Evolutionary conservation across 2,329 filamentous ascomycete species (phyloP), one percentile per base, ranked within the genome.

Genomic region (Thielaviopsis populi): DNA sequence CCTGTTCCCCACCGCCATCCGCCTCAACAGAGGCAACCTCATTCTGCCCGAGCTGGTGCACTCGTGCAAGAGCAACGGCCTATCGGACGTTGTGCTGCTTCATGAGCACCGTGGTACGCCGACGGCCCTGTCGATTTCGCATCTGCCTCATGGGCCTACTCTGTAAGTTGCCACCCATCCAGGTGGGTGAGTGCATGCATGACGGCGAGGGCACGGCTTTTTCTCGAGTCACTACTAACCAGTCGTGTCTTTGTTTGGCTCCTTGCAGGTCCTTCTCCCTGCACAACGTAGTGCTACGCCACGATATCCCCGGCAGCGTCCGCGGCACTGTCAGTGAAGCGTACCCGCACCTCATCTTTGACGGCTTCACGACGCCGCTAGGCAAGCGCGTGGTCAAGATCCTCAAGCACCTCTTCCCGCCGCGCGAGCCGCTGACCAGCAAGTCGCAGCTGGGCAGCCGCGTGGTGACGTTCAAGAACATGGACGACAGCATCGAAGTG

Each of bases 341-440:
- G 43, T 99, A 96, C 70, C 94, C 94, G 0, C 92, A 97, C 71
- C 79, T 99, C 2, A 89, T 99, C 67, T 97, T 99, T 70, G 94
- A 99, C 70, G 91, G 91, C 1, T 97, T 99, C 75, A 87, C 81
- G 4, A 90, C 88, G 5, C 82, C 82, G 41, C 77, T 97, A 5
- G 94, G 94, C 63, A 80, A 85, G 70, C 83, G 94, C 19, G 85
- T 96, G 17, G 88, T 91, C 61, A 91, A 95, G 73, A 88, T 97
- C 15, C 74, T 99, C 50, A 95, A 97, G 74, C 92, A 99, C 69
- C 77, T 96, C 1, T 99, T 96, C 71, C 94, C 94, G 5, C 94
- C 95, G 0, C 80, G 91, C 63, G 92, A 96, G 70, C 80, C 83
- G 0, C 80, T 84, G 41, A 89, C 85, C 8, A 80, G 74, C 71